phyloP scores from a whole-genome alignment of 2,329 filamentous ascomycete genomes.

The Fusarium napiforme region DNA sequence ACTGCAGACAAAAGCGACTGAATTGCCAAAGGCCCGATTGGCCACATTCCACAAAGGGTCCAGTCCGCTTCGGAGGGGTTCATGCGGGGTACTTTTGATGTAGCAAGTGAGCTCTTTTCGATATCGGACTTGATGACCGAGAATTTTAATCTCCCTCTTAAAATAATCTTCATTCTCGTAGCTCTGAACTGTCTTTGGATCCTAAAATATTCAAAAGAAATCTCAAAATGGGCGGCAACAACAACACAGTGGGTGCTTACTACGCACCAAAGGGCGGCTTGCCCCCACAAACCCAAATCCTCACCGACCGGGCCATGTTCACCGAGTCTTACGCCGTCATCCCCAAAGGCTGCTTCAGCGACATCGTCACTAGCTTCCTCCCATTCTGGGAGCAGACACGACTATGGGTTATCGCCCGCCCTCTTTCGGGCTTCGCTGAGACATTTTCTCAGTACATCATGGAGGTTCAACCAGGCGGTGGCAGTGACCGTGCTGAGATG shows the following conservation, averaged over 20 bases:
- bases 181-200: no score
- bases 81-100: slow-evolving; percentile 7
- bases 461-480: slow-evolving; percentile 24
- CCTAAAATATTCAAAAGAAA: background rate
- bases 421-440: slow-evolving; percentile 25
- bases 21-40: background rate
- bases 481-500: slow-evolving; percentile 24
- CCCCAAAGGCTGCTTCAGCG: slow-evolving; percentile 32
- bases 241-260: slow-evolving; percentile 14
- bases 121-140: background rate
- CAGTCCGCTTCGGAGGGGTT: background rate
- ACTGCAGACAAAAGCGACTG: background rate
- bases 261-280: slow-evolving; percentile 29
- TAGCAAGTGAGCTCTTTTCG: background rate
- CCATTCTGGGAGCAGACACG: slow-evolving; percentile 29
- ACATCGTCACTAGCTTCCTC: slow-evolving; percentile 30
- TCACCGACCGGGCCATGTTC: slow-evolving; percentile 31
- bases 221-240: slow-evolving; percentile 3
- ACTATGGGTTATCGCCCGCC: slow-evolving; percentile 28
- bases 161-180: background rate
- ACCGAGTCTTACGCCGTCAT: slow-evolving; percentile 33
- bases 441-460: slow-evolving; percentile 32
- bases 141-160: background rate
- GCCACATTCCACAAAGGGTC: background rate
- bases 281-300: slow-evolving; percentile 25